A percentile compares a stretch with the other conserved stretches of the same genome.
These are phyloP conservation scores for Penstemon newberryi DNA, from an alignment of 257 asterid genomes.

Conservation along the genomic window DNA sequence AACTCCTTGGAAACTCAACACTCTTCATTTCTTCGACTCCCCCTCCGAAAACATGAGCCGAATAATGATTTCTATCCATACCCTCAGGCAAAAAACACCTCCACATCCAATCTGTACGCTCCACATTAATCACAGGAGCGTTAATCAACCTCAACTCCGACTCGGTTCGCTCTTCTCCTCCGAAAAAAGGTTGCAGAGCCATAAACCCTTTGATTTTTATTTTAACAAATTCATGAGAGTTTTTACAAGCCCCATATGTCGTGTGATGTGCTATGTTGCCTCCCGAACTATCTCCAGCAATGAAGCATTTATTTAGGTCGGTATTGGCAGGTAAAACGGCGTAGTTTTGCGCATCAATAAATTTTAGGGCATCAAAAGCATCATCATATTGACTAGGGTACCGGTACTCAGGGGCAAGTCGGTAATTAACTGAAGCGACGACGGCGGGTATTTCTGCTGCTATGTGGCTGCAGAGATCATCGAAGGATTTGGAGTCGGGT, in stretches of 20 bases:
- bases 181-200: slow-evolving; percentile 46
- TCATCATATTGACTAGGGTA: slow-evolving; percentile 46
- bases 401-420: slow-evolving; percentile 40
- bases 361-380: slow-evolving; percentile 38
- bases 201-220: slow-evolving; percentile 32
- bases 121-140: slow-evolving; percentile 27
- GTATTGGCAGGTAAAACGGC: slow-evolving; percentile 36
- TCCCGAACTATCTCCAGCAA: slow-evolving; percentile 54
- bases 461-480: slow-evolving; percentile 33
- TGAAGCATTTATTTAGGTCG: slow-evolving; percentile 36
- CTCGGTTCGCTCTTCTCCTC: slow-evolving; percentile 49
- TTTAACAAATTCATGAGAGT: slow-evolving; percentile 16
- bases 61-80: slow-evolving; percentile 42
- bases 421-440: slow-evolving; percentile 43
- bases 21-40: slow-evolving; percentile 6
- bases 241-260: slow-evolving; percentile 25
- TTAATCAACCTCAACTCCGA: slow-evolving; percentile 38
- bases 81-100: slow-evolving; percentile 47
- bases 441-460: slow-evolving; percentile 40
- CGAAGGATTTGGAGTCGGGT: slow-evolving; percentile 29
- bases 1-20: slow-evolving; percentile 29
- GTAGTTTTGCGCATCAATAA: slow-evolving; percentile 31
- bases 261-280: slow-evolving; percentile 52
- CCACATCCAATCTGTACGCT: slow-evolving; percentile 36
- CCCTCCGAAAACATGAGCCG: slow-evolving; percentile 37